Conservation (phyloP, 345 rosid genomes). For the Eucalyptus curtisii region DNA sequence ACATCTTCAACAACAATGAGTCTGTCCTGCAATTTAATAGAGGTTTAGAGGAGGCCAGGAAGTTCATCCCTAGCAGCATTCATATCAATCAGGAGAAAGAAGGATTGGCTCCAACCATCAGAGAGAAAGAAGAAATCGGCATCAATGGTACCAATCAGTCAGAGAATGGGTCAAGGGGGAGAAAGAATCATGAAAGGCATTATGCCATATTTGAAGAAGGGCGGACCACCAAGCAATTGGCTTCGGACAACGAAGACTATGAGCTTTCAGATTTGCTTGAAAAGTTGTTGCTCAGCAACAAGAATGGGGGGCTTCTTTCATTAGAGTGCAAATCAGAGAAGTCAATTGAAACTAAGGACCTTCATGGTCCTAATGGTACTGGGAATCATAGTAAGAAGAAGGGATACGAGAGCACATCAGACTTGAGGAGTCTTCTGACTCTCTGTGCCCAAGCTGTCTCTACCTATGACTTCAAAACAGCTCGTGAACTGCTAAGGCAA, state of each 20-base stretch:
- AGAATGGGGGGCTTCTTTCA: not conserved
- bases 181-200: constrained; percentile 43
- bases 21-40: constrained; percentile 21
- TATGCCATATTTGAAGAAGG: constrained; percentile 29
- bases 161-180: constrained; percentile 22
- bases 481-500: constrained; percentile 22
- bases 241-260: constrained; percentile 18
- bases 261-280: constrained; percentile 67
- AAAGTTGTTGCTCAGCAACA: constrained; percentile 20
- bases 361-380: constrained; percentile 1
- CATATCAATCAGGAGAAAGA: constrained; percentile 1
- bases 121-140: not conserved
- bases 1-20: constrained; percentile 13
- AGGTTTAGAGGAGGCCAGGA: constrained; percentile 33
- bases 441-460: constrained; percentile 38
- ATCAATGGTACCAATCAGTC: constrained; percentile 11
- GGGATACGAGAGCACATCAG: constrained; percentile 11
- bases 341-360: not conserved
- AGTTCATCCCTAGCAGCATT: constrained; percentile 13
- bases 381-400: constrained; percentile 1
- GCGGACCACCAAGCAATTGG: constrained; percentile 50
- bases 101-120: not conserved
- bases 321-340: not conserved
- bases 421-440: constrained; percentile 32
- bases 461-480: constrained; percentile 7